Evolutionary conservation across 495 filamentous ascomycete species (phyloP).

Genomic region (Aspergillus funiculosus): DNA sequence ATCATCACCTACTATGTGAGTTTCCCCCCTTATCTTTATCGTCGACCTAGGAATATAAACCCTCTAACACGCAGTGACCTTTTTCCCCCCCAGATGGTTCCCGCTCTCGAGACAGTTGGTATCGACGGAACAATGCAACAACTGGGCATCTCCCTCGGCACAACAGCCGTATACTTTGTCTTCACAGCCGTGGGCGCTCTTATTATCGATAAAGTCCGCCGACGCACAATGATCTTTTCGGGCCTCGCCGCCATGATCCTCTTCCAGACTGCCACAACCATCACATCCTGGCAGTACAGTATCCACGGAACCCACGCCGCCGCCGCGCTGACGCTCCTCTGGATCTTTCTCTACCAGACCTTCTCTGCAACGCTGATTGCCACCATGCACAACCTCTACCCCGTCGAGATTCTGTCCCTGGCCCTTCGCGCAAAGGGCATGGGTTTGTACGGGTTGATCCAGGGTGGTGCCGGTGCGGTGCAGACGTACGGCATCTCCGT

Average conservation of each 20-base stretch:
- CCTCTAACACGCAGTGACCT: neutral
- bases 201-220: slow-evolving; percentile 35
- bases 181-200: slow-evolving; percentile 34
- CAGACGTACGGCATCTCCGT: slow-evolving; percentile 39
- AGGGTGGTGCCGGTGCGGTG: slow-evolving; percentile 35
- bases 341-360: slow-evolving; percentile 40
- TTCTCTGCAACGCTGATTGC: slow-evolving; percentile 35
- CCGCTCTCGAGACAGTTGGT: slow-evolving; percentile 32
- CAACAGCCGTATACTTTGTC: slow-evolving; percentile 36
- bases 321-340: slow-evolving; percentile 33
- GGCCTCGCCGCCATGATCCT: slow-evolving; percentile 33
- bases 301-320: slow-evolving; percentile 18
- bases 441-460: slow-evolving; percentile 38
- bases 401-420: slow-evolving; percentile 35
- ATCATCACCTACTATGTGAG: slow-evolving; percentile 39
- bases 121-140: slow-evolving; percentile 26
- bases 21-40: neutral
- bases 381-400: slow-evolving; percentile 43
- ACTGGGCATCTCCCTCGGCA: slow-evolving; percentile 36
- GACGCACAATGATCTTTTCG: slow-evolving; percentile 35
- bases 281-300: slow-evolving; percentile 37
- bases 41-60: neutral
- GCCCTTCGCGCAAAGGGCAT: slow-evolving; percentile 40
- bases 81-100: slow-evolving; percentile 29
- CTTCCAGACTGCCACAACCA: slow-evolving; percentile 36